phyloP scores from a whole-genome alignment of 192 early-diverging fungal genomes.

The Umbelopsis vinacea region DNA sequence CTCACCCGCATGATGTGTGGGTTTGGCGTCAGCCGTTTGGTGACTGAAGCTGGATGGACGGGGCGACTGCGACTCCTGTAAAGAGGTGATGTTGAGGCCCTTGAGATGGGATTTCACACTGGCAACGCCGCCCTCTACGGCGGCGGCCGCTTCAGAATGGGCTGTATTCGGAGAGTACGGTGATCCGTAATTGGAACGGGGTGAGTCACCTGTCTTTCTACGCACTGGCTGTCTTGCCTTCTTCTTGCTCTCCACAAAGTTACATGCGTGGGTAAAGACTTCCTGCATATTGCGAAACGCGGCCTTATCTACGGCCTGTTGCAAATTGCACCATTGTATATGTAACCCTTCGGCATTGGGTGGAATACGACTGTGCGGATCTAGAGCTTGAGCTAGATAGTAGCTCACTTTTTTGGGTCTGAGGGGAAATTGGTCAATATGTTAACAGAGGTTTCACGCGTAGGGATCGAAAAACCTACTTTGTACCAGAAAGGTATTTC shows the following conservation, averaged over 20 bases:
- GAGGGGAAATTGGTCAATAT: no score
- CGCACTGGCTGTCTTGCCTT: constrained; percentile 21
- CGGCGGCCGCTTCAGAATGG: background rate
- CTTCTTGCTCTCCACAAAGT: constrained; percentile 63
- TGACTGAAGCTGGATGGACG: constrained; percentile 45
- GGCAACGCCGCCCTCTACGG: constrained; percentile 36
- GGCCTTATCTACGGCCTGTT: constrained; percentile 68
- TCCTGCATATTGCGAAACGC: constrained; percentile 85
- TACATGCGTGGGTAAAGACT: constrained; percentile 69
- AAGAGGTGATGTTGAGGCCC: constrained; percentile 52
- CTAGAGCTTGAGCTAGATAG: constrained; percentile 73
- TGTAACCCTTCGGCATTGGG: constrained; percentile 72
- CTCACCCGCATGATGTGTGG: constrained; percentile 12
- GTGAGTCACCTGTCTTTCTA: background rate
- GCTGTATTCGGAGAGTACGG: background rate
- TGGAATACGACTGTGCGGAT: constrained; percentile 58
- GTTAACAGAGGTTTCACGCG: no score
- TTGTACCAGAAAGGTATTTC: constrained; percentile 80
- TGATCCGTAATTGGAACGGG: background rate
- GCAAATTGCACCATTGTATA: constrained; percentile 71
- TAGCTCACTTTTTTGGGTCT: constrained; percentile 83
- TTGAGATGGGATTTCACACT: constrained; percentile 43
- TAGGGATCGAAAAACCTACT: constrained; percentile 35
- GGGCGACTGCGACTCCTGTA: constrained; percentile 52
- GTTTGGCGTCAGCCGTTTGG: background rate